Base-by-base conservation (phyloP, 2,329 filamentous ascomycete species). In the Didymella segeticola region DNA sequence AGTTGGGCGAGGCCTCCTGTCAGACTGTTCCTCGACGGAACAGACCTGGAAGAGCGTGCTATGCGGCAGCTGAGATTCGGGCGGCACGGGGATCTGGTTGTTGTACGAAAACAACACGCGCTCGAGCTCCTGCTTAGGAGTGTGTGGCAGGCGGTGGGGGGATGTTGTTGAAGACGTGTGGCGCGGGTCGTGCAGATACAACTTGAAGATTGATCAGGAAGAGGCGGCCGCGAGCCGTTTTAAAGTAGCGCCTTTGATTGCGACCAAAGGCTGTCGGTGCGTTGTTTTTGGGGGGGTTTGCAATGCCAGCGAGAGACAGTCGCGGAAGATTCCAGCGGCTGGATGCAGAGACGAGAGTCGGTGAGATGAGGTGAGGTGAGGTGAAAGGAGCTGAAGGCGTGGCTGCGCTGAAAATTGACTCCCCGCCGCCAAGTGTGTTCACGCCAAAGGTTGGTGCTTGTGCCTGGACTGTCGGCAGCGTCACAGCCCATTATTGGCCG, bases 31-130 rank as follows among this genome's bases (percentile, higher is more conserved):
- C 95, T 93, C 93, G 79, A 82, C 83, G 82, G 93, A 93, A 98
- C 98, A 93, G 96, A 93, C 89, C 90, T 88, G 85, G 86, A 86
- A 88, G 88, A 86, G 86, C 88, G 89, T 96, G 90, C 91, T 98
- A 99, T 99, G 93, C 95, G 95, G 95, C 95, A 98, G 93, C 91
- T 96, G 89, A 85, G 82, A 80, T 78, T 80, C 79, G 79, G 84
- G 79, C 77, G 84, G 80, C 75, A 80, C 83, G 77, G 82, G 83
- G 65, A 74, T 75, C 64, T 66, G 67, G 70, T 73, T 73, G 70
- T 72, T 69, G 64, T 75, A 72, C 66, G 70, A 69, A 61, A 80
- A 77, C 66, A 81, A 68, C 68, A 75, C 63, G 68, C 72, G 70
- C 63, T 78, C 73, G 57, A 76, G 67, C 27, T 76, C 69, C 50